phyloP scores from a whole-genome alignment of 1,139 yeast species.

The Suhomyces ambrosiae region DNA sequence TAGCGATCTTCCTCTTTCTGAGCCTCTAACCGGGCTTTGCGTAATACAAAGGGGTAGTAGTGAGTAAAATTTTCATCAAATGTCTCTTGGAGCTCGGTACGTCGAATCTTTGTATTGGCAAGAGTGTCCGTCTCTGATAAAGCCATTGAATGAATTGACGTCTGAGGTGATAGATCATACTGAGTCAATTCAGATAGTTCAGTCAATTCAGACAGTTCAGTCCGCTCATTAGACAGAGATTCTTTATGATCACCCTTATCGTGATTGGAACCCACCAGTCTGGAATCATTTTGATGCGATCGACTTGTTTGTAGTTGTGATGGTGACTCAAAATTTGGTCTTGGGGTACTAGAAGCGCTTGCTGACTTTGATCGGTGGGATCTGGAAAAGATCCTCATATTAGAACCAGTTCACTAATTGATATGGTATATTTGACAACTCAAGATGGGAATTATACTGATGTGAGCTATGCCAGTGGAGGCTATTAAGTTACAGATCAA shows the following conservation, averaged over 20 bases:
- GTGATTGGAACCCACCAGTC: too few relatives aligned
- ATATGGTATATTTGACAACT: too few relatives aligned
- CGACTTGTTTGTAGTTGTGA: neutral
- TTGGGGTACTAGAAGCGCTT: neutral
- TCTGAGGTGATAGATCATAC: conserved; percentile 5
- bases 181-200: neutral
- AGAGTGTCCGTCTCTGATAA: conserved; percentile 26
- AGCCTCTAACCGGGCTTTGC: conserved; percentile 27
- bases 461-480: too few relatives aligned
- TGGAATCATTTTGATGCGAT: neutral
- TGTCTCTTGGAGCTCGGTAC: conserved; percentile 39
- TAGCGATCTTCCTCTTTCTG: neutral
- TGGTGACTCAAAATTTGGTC: neutral
- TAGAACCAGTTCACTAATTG: too few relatives aligned
- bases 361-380: neutral
- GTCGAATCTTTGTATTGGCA: conserved; percentile 16
- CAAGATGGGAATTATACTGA: too few relatives aligned
- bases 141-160: conserved; percentile 15
- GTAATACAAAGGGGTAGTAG: conserved; percentile 40
- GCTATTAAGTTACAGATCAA: too few relatives aligned
- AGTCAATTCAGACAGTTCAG: too few relatives aligned
- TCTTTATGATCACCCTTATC: too few relatives aligned
- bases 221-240: too few relatives aligned
- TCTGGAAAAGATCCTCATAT: neutral
- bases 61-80: conserved; percentile 41